Evolutionary conservation across 2,329 filamentous ascomycete genomes (phyloP).

Genomic region (Emmonsiellopsis sp.): DNA sequence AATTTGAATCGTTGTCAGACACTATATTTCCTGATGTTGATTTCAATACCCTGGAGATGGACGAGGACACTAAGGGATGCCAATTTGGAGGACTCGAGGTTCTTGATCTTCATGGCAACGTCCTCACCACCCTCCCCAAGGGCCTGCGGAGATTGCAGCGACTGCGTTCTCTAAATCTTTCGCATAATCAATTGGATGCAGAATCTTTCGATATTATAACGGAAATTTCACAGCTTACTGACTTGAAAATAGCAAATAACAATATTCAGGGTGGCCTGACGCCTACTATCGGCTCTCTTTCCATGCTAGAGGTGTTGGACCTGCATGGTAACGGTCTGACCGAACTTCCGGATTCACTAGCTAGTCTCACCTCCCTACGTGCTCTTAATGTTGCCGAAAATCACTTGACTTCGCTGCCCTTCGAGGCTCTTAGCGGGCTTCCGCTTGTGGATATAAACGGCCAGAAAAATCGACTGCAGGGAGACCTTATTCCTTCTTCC

Average conservation of each 20-base stretch:
- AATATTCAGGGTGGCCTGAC: slow-evolving; percentile 60
- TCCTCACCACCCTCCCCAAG: slow-evolving; percentile 60
- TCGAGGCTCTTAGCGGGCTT: slow-evolving; percentile 57
- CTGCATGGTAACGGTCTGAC: slow-evolving; percentile 72
- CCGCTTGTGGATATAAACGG: slow-evolving; percentile 65
- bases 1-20: slow-evolving; percentile 65
- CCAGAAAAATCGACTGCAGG: slow-evolving; percentile 69
- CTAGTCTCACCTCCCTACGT: slow-evolving; percentile 59
- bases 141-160: slow-evolving; percentile 65
- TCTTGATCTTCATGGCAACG: slow-evolving; percentile 80
- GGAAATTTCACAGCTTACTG: slow-evolving; percentile 62
- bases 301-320: slow-evolving; percentile 69
- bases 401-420: slow-evolving; percentile 60
- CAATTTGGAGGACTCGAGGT: slow-evolving; percentile 76
- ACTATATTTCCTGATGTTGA: slow-evolving; percentile 66
- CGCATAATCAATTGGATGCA: slow-evolving; percentile 71
- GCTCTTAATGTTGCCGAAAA: slow-evolving; percentile 77
- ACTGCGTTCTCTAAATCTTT: slow-evolving; percentile 75
- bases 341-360: slow-evolving; percentile 57
- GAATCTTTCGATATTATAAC: slow-evolving; percentile 62
- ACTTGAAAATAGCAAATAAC: slow-evolving; percentile 76
- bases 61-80: slow-evolving; percentile 59
- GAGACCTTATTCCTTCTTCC: slow-evolving; percentile 58
- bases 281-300: slow-evolving; percentile 53
- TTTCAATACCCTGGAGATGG: slow-evolving; percentile 48